Base-by-base conservation (phyloP, 2,329 filamentous ascomycete species). In the Cytospora piceicola region DNA sequence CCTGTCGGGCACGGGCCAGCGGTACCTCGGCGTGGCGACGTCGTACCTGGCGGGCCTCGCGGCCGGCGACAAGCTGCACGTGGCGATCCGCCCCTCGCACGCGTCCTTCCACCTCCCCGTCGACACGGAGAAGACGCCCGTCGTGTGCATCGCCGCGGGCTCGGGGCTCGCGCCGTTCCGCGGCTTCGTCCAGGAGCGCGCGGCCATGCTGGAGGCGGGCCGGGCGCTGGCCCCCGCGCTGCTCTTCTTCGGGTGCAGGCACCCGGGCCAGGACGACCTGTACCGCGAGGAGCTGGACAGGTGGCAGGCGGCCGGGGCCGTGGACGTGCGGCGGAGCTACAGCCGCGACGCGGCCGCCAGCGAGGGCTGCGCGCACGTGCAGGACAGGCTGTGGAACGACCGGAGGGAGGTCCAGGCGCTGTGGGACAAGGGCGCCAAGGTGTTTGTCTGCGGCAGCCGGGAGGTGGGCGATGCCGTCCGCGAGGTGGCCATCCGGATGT, bases 181-280 rank as follows among this genome's bases (percentile, higher is more conserved):
- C 0, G 86, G 83, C 1, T 89, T 89, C 72, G 67, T 88, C 14
- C 84, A 88, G 73, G 86, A 90, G 70, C 84, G 88, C 0, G 85
- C 84, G 0, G 78, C 78, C 55, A 79, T 83, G 77, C 74, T 81
- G 39, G 74, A 73, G 8, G 78, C 78, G 0, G 86, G 86, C 4
- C 78, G 65, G 34, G 76, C 73, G 32, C 77, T 91, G 0, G 88
- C 86, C 0, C 85, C 84, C 0, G 86, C 88, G 0, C 68, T 91
- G n/a, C 79, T 91, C 1, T 90, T 90, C 78, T 82, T 86, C 70
- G 89, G 89, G 6, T 90, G 88, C 73, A 83, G 85, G 17, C 73
- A 78, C 6, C 82, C 83, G 0, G 80, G 78, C 0, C 74, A 77
- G 15, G 89, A 91, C 69, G 81, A 86, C 51, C 72, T 91, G 0